phyloP scores from a whole-genome alignment of 2,329 filamentous ascomycete species.

The Coniochaeta ligniaria region DNA sequence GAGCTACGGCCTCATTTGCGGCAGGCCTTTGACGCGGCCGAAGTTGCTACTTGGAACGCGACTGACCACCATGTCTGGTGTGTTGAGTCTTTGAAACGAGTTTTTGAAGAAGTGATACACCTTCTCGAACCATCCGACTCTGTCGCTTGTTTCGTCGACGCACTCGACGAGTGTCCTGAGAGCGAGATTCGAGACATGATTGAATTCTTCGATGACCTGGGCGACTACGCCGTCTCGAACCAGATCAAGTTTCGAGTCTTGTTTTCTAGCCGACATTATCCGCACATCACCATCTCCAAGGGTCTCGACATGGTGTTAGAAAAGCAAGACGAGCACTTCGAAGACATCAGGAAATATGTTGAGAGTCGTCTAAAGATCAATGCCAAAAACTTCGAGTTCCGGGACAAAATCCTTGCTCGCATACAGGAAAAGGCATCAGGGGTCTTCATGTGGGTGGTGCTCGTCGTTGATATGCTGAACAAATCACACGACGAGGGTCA shows the following conservation, averaged over 20 bases:
- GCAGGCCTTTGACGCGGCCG: not conserved
- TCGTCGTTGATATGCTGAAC: conserved; percentile 31
- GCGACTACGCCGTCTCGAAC: conserved; percentile 14
- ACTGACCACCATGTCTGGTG: conserved; percentile 3
- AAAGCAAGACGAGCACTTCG: conserved; percentile 21
- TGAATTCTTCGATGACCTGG: conserved; percentile 30
- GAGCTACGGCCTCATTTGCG: conserved; percentile 21
- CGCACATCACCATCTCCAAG: conserved; percentile 25
- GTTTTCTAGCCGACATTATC: conserved; percentile 42
- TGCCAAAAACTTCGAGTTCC: conserved; percentile 17
- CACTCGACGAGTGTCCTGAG: conserved; percentile 41
- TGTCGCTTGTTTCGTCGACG: conserved; percentile 28
- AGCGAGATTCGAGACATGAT: conserved; percentile 34
- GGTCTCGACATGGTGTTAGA: conserved; percentile 25
- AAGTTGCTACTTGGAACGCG: not conserved
- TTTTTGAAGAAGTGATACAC: conserved; percentile 9
- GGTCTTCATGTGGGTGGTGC: conserved; percentile 36
- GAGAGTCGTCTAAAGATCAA: conserved; percentile 18
- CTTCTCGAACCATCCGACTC: conserved; percentile 3
- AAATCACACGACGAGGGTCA: conserved; percentile 20
- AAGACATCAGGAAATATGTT: conserved; percentile 27
- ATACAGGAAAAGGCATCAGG: conserved; percentile 26
- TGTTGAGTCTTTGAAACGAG: conserved; percentile 3
- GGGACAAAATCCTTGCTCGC: not conserved
- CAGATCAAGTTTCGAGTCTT: conserved; percentile 23